Evolutionary conservation across 805 yeast species (phyloP).

Genomic region (Priceomyces medius): DNA sequence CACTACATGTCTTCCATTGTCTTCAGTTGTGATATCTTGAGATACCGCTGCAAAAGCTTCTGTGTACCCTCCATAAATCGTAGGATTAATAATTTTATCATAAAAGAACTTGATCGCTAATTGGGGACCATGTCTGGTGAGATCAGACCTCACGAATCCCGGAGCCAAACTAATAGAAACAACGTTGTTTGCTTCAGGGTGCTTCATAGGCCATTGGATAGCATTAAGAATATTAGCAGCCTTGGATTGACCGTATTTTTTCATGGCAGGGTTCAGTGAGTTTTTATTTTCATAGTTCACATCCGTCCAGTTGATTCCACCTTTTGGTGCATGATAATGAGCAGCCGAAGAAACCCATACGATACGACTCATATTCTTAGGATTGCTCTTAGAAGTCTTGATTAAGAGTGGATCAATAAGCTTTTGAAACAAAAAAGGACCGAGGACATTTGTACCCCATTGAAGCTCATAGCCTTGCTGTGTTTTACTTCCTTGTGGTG

Average conservation of each 20-base stretch:
- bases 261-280: neutral
- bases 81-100: slow-evolving; percentile 16
- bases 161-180: slow-evolving; percentile 41
- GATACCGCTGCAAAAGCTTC: slow-evolving; percentile 43
- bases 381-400: slow-evolving; percentile 25
- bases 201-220: slow-evolving; percentile 30
- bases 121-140: slow-evolving; percentile 23
- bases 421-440: slow-evolving; percentile 44
- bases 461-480: slow-evolving; percentile 47
- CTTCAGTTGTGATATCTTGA: slow-evolving; percentile 32
- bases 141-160: slow-evolving; percentile 36
- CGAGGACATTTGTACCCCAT: slow-evolving; percentile 48
- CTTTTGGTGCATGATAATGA: slow-evolving; percentile 11
- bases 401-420: slow-evolving; percentile 36
- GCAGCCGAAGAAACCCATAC: slow-evolving; percentile 47
- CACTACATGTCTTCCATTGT: slow-evolving; percentile 34
- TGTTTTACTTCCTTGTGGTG: slow-evolving; percentile 26
- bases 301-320: slow-evolving; percentile 36
- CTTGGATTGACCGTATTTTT: slow-evolving; percentile 44
- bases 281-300: slow-evolving; percentile 20
- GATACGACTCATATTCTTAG: slow-evolving; percentile 32
- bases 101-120: slow-evolving; percentile 11
- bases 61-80: slow-evolving; percentile 43
- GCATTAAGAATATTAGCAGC: slow-evolving; percentile 37
- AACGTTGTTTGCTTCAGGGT: slow-evolving; percentile 26